Evolutionary conservation across 345 rosid genomes (phyloP), one percentile per base, ranked within the genome.

Genomic region (Rhodamnia rubescens): DNA sequence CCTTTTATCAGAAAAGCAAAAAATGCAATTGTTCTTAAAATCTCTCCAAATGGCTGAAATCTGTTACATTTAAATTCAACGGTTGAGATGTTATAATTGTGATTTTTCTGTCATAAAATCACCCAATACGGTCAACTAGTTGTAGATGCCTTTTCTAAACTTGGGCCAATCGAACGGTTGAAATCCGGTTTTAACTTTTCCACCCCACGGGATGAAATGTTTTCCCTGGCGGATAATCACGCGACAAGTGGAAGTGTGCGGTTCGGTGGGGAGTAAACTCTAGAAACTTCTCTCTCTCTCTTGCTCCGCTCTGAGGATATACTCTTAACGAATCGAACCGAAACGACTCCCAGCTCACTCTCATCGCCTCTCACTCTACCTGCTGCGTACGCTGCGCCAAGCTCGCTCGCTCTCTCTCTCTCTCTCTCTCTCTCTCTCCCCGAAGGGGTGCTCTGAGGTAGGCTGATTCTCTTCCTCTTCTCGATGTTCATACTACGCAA

Each of bases 401-500:
- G 6, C 13, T 40, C 50, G 40, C 40, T 2, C 40, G 40, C 40
- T 36, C 40, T 36, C 40, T 36, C 40, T 42, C 74, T 36, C 40
- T 42, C 74, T 20, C 58, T 55, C 40, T 82, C 74, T 85, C 44
- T 83, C 85, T 85, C 87, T 49, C 8, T 69, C 11, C 9, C 44
- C 80, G 18, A 81, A 90, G 92, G 89, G 91, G 93, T 90, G 86
- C 22, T 85, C 93, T 90, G 94, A 92, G 94, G 94, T 93, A 81
- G 7, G 61, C 21, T 51, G 26, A 49, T 18, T 82, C 53, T 24
- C 13, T 82, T 7, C 4, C 80, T 69, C 78, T 69, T 69, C 80
- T 69, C 47, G 80, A 36, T 36, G 80, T 36, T 10, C 13, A 4
- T 18, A 69, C 80, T 18, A 5, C 11, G 80, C 12, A 36, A 36